Evolutionary conservation across 345 rosid species (phyloP).

Genomic region (Lumnitzera littorea): DNA sequence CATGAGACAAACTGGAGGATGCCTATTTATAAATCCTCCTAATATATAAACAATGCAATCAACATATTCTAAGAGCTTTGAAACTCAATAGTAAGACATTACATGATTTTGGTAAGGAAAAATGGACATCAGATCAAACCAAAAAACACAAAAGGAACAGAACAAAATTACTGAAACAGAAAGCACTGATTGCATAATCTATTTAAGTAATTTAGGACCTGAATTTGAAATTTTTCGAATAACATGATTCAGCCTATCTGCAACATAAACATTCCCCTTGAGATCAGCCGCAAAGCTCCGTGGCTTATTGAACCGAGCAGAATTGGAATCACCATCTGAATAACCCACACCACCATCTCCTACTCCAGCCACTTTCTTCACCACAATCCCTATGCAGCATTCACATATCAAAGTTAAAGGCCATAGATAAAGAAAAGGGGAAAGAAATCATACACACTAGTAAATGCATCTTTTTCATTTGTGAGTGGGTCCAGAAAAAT

Average conservation of each 20-base stretch:
- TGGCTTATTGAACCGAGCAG: slow-evolving; percentile 44
- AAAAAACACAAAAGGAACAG: neutral
- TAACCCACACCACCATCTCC: slow-evolving; percentile 33
- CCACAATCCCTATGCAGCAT: slow-evolving; percentile 29
- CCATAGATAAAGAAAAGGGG: too few relatives aligned
- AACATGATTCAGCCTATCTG: slow-evolving; percentile 43
- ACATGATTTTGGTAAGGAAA: too few relatives aligned
- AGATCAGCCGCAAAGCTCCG: slow-evolving; percentile 45
- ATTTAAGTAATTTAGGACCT: slow-evolving; percentile 22
- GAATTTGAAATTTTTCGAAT: slow-evolving; percentile 56
- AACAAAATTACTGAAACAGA: neutral
- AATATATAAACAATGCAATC: too few relatives aligned
- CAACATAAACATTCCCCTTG: slow-evolving; percentile 63
- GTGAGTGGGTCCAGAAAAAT: too few relatives aligned
- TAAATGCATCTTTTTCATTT: too few relatives aligned
- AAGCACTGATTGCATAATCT: neutral
- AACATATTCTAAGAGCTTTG: too few relatives aligned
- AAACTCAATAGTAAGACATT: too few relatives aligned
- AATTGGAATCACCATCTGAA: slow-evolving; percentile 38
- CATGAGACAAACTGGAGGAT: too few relatives aligned
- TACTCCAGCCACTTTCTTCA: slow-evolving; percentile 40
- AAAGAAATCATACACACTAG: too few relatives aligned
- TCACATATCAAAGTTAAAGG: neutral
- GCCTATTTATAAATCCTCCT: too few relatives aligned
- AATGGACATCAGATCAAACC: too few relatives aligned